Base-by-base conservation (phyloP, 1,284 basidiomycete species). In the Rhodotorula sp. region DNA sequence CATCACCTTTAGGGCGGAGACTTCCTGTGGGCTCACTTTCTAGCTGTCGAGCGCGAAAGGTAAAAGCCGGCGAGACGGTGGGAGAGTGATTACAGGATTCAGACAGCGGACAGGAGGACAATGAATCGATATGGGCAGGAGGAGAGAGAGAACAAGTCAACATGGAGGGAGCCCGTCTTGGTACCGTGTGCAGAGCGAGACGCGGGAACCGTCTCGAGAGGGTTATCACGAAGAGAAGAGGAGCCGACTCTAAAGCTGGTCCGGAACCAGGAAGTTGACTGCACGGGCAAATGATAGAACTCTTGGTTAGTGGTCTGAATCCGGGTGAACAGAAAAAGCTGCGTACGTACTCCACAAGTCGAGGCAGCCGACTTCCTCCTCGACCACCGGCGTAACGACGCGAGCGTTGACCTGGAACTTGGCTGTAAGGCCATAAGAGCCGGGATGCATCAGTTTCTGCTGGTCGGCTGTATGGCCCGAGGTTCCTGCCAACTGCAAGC, bases 311-410 rank as follows among this genome's bases (percentile, higher is more conserved):
- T 54, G 18, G 10, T 12, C 10, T 6, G 29, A 33, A 42, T 0
- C 24, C 10, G 20, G 1, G 22, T 10, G 18, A 17, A 4, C 4
- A 6, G 1, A 37, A 14, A 69, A 71, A 60, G 30, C 12, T 12
- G 26, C 3, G n/a, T 30, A 59, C 69, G 33, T 26, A 69, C 72
- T 75, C 72, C 69, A 69, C 15, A 98, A 83, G 76, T 93, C 83
- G 73, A 95, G 82, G 82, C 95, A 97, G 55, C 91, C 77, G 83
- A 89, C 87, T 2, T 94, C 92, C 0, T 89, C 86, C n/a, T 77
- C 84, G 14, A 26, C 53, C 26, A 26, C 53, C n/a, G 53, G 61
- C 1, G 90, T 93, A 79, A 86, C 91, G 2, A 87, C 95, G 12
- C 82, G 80, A 30, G 95, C 86, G 56, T 85, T 80, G 65, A 99